Base-by-base conservation (phyloP, 768 basidiomycete genomes). In the Russula vinacea region DNA sequence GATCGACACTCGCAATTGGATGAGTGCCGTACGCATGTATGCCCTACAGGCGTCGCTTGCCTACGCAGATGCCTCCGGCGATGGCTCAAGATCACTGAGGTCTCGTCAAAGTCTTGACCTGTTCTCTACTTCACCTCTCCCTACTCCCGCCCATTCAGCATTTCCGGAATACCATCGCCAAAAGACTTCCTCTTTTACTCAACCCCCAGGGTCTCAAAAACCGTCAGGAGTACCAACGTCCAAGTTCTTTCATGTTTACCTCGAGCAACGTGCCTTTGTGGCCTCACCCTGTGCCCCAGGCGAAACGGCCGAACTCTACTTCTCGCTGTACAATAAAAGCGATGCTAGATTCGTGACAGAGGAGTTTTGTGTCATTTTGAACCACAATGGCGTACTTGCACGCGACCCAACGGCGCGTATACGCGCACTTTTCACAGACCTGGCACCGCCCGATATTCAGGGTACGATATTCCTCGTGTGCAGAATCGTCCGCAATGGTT, bases 261-360 rank as follows among this genome's bases (percentile, higher is more conserved):
- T 98, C 66, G 95, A 98, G 69, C 76, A 98, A 10, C 89, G 92
- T 22, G 94, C 94, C 0, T 94, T 98, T 71, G 89, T 95, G 37
- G 96, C 94, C 17, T 89, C 89, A 7, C 89, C 88, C 2, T 98
- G 95, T 74, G 79, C 87, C 0, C 88, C 95, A 0, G 94, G 94
- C 11, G 96, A 98, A 75, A 91, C 90, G 0, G 92, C 89, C 16
- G 96, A 98, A 72, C 84, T 98, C 3, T 92, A 87, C 72, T 97
- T 98, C 78, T 94, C 93, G 13, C 80, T 98, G 8, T 98, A 90
- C 81, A 90, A 88, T 75, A 88, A 90, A 71, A 82, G 83, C 56
- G 90, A 89, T 56, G 81, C 82, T 5, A 88, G 90, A 56, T 98
- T 95, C 73, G 83, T 98, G 47, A 94, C 94, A 0, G 96, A 98